phyloP scores from a whole-genome alignment of 352 stramenopile genomes.

The Halophytophthora batemanensis region DNA sequence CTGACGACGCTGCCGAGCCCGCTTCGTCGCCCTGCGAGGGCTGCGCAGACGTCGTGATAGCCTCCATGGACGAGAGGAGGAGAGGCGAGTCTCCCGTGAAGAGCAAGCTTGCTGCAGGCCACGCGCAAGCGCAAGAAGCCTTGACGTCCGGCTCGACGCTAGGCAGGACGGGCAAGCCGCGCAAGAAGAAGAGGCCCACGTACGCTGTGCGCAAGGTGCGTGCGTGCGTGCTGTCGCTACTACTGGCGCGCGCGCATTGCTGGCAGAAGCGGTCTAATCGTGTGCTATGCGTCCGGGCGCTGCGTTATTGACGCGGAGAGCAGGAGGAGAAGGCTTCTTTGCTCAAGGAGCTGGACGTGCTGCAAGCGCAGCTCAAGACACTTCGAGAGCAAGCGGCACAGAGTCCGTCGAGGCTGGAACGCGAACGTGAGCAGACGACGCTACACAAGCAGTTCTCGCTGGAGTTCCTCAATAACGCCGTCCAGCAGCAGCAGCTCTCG shows the following conservation, averaged over 20 bases:
- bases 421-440: background rate
- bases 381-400: background rate
- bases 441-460: constrained; percentile 15
- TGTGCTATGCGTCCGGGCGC: too few species aligned
- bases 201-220: constrained; percentile 4
- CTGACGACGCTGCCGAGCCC: too few species aligned
- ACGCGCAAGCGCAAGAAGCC: too few species aligned
- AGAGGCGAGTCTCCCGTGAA: too few species aligned
- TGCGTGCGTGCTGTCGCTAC: too few species aligned
- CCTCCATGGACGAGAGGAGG: too few species aligned
- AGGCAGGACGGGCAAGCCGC: too few species aligned
- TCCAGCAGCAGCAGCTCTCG: constrained; percentile 26
- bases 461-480: constrained; percentile 20
- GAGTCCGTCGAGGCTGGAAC: background rate
- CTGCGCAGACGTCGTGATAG: too few species aligned
- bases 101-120: too few species aligned
- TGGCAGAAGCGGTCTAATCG: background rate
- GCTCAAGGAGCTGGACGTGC: constrained; percentile 13
- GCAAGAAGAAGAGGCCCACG: background rate
- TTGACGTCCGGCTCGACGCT: background rate
- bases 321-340: constrained; percentile 5
- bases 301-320: background rate
- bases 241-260: too few species aligned
- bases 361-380: constrained; percentile 7
- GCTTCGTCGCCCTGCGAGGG: too few species aligned